Base-by-base conservation (phyloP, 495 filamentous ascomycete genomes). In the Bathelium albidoporum region DNA sequence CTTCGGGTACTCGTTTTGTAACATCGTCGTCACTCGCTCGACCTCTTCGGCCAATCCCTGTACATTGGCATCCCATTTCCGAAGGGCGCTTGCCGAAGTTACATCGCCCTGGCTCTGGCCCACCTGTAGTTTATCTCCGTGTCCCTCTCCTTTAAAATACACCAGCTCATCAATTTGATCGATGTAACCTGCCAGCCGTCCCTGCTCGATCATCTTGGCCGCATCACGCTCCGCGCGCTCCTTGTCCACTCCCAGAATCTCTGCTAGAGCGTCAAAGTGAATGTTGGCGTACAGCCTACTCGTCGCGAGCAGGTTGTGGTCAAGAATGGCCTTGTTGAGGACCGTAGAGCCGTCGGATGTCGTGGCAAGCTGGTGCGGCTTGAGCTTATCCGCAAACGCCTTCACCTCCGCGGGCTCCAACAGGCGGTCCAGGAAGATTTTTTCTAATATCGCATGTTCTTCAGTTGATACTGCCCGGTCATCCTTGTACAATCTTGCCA, bases 201-300 rank as follows among this genome's bases (percentile, higher is more conserved):
- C 89, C 73, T 96, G 91, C 76, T 97, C 92, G 66, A 97, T 90
- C 94, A 98, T 98, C 59, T 82, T 81, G 2, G 94, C 91, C 14
- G 95, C 93, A 59, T 91, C 95, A 22, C 87, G 86, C 79, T 97
- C 95, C 20, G 94, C 95, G 69, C 87, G 88, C 64, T 90, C 89
- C 0, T 81, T 86, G 32, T 87, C 86, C 1, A 96, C 77, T 0
- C 89, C 92, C 2, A 98, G 79, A 43, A 96, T 80, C 31, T 78
- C 73, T 0, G 87, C 94, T 3, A 98, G 81, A 18, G 85, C 85
- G 63, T 89, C 86, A 61, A 91, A 85, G 1, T 81, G 82, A 65
- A 98, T 97, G 71, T 97, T 97, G 71, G 82, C 85, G 73, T 97
- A 98, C 16, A 98, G 78, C 62, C 87, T 85, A 22, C 89, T 94